Base-by-base conservation (phyloP, 129 eudicot species). In the Flaveria bidentis region DNA sequence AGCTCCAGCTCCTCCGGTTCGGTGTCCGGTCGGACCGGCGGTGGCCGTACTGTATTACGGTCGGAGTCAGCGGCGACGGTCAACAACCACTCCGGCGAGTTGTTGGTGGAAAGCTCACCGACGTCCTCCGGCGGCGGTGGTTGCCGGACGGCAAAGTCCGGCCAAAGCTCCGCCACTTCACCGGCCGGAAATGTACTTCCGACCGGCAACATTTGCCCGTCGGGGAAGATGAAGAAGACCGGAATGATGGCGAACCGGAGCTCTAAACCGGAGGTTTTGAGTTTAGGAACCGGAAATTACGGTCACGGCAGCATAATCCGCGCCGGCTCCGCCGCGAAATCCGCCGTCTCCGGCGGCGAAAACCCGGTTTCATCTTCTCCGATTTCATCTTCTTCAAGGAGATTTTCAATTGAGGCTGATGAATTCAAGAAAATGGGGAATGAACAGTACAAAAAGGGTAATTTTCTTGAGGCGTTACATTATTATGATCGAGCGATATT, bases 221-320 rank as follows among this genome's bases (percentile, higher is more conserved):
- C 97, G 8, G 97, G 98, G 1, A 79, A 84, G 83, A 45, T 88
- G 1, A 3, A 76, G 18, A 89, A 83, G 49, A 84, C 94, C 44
- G 97, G 96, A 4, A 80, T 88, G 87, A 83, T 83, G 89, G 71
- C 86, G 0, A 75, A 44, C 50, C 86, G 82, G 73, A 71, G 79
- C 33, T 7, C 92, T 13, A 82, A 82, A 76, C 78, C 89, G 47
- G 96, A 89, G 44, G 94, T 91, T 1, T 76, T 89, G 76, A 87
- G 96, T 5, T 74, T 88, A 15, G 94, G 96, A 1, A 80, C 86
- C 33, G 97, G 82, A 0, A 82, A 87, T 78, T 95, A 95, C 71
- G 97, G 99, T 26, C 96, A 89, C 63, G 99, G 96, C 1, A 95
- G 96, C 67, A 91, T 95, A 87, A 89, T 95, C 86, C 90, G 94